phyloP scores from a whole-genome alignment of 1,284 basidiomycete genomes.

The Malassezia sympodialis region DNA sequence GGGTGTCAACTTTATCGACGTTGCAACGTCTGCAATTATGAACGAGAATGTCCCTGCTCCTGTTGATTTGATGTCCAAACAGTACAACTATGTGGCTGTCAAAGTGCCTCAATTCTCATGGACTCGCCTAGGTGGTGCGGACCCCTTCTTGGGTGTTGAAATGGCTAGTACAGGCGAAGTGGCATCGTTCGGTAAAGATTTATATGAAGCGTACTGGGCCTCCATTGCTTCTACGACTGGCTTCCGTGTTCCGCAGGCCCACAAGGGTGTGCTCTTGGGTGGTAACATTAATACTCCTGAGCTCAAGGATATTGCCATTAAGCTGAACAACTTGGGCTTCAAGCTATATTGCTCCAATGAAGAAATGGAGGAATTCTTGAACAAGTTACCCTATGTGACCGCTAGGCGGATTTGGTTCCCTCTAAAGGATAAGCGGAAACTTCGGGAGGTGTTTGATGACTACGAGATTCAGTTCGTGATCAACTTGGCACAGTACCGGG shows the following conservation, averaged over 20 bases:
- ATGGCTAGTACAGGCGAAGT: slow-evolving; percentile 99
- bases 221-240: slow-evolving; percentile 77
- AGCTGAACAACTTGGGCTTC: slow-evolving; percentile 60
- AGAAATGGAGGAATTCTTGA: slow-evolving; percentile 72
- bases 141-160: slow-evolving; percentile 62
- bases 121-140: slow-evolving; percentile 83
- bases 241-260: slow-evolving; percentile 73
- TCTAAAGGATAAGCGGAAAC: slow-evolving; percentile 87
- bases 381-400: slow-evolving; percentile 50
- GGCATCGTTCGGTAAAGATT: slow-evolving; percentile 86
- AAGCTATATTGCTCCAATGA: slow-evolving; percentile 79
- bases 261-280: slow-evolving; percentile 71
- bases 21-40: slow-evolving; percentile 83
- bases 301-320: slow-evolving; percentile 66
- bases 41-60: slow-evolving; percentile 81
- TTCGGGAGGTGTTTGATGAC: slow-evolving; percentile 72
- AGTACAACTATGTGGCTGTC: slow-evolving; percentile 86
- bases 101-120: slow-evolving; percentile 98
- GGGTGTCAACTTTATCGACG: slow-evolving; percentile 91
- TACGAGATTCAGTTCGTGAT: slow-evolving; percentile 91
- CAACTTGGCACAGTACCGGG: slow-evolving; percentile 78
- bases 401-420: slow-evolving; percentile 92
- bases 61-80: slow-evolving; percentile 81
- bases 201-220: slow-evolving; percentile 95
- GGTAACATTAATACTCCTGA: slow-evolving; percentile 74